Base-by-base conservation (phyloP, 2,329 filamentous ascomycete genomes). In the Ceratocystis eucalypticola region DNA sequence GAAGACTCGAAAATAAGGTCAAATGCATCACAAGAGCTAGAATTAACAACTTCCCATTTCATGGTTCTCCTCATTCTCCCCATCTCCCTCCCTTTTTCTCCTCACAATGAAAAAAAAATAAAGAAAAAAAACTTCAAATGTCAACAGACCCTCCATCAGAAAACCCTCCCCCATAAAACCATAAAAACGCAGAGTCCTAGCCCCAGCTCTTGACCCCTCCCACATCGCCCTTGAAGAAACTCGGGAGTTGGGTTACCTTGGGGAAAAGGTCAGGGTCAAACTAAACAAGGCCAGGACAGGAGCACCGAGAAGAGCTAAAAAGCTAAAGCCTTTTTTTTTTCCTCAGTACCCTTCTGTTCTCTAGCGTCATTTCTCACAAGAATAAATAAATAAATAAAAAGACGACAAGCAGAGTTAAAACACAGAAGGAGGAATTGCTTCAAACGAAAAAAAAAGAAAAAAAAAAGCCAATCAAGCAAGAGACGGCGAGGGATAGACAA, bases 381-480 rank as follows among this genome's bases (percentile, higher is more conserved):
- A 66, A 67, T 61, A 64, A 30, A n/a, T 37, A 10, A 25, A 64
- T 30, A 33, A 41, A 37, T n/a, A 59, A 53, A 63, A 67, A 65
- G 66, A 66, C 45, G 20, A 59, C 8, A 5, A 61, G 10, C 20
- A 33, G 3, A 33, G 33, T 30, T 30, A 48, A 46, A 25, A 50
- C 30, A 50, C 10, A 50, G 41, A 28, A 48, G 37, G 37, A 10
- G 37, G 20, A 59, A 37, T 41, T 61, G 48, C 48, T 53, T 53
- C 48, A 15, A 25, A 12, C 45, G n/a, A 33, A 17, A 62, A 45
- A 57, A 6, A 64, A 61, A 61, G 63, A 64, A 61, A 61, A 57
- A 66, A 66, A 65, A 46, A 67, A 66, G n/a, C 65, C 67, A 68
- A 61, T 53, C 70, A 59, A 66, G 62, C 64, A 62, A 57, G 48